Evolutionary conservation across 306 rosid genomes (phyloP).

Genomic region (Fragaria nilgerrensis): DNA sequence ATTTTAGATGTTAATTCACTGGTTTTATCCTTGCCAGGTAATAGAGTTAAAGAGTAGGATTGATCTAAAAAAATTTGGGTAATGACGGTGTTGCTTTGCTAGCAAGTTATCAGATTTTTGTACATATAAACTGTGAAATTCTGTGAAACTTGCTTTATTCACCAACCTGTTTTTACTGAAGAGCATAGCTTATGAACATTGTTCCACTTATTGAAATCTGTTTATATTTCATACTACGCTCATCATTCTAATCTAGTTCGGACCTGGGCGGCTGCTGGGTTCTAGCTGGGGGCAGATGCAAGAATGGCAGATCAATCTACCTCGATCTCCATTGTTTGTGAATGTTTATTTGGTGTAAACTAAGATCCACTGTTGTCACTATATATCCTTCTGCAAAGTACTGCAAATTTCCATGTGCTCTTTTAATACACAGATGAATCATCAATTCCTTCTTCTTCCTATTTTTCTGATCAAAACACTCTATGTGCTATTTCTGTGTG

Average conservation of each 20-base stretch:
- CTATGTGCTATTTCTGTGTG: background rate
- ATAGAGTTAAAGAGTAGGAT: background rate
- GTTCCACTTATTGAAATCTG: background rate
- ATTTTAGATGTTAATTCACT: background rate
- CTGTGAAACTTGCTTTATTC: too few relatives aligned
- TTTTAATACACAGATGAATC: too few relatives aligned
- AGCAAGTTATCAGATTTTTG: too few relatives aligned
- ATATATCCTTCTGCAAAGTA: background rate
- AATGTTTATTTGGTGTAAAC: background rate
- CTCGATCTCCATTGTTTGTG: background rate
- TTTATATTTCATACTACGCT: background rate
- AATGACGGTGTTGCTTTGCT: too few relatives aligned
- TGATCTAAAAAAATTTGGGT: too few relatives aligned
- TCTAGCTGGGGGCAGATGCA: background rate
- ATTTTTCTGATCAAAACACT: background rate
- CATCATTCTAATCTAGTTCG: background rate
- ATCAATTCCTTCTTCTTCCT: background rate
- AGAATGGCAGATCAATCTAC: constrained; percentile 2
- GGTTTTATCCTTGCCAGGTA: background rate
- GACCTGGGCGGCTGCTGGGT: background rate
- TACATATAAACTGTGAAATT: too few relatives aligned
- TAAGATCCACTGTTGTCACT: background rate
- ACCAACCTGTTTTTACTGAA: too few relatives aligned
- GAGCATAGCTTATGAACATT: background rate
- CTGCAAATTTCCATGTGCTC: background rate